phyloP scores from a whole-genome alignment of 1,139 yeast genomes.

The Candida sojae region DNA sequence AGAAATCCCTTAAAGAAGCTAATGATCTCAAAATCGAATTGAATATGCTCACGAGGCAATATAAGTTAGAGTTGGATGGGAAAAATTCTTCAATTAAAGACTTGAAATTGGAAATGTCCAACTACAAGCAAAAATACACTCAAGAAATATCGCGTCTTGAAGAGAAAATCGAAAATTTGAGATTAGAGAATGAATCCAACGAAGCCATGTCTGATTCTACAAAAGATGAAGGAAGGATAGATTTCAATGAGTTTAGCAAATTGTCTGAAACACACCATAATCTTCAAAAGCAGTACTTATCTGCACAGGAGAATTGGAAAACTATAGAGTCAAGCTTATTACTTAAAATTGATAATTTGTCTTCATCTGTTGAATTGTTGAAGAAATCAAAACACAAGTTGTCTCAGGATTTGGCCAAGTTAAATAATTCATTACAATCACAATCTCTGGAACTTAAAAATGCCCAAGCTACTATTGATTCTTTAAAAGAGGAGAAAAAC shows the following conservation, averaged over 20 bases:
- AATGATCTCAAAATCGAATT: conserved; percentile 42
- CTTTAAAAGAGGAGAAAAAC: conserved; percentile 18
- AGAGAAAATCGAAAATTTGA: conserved; percentile 45
- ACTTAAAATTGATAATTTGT: conserved; percentile 47
- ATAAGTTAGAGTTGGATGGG: conserved; percentile 32
- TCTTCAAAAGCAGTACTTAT: conserved; percentile 65
- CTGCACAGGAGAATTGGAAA: conserved; percentile 70
- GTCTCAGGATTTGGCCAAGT: conserved; percentile 29
- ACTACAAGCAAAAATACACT: conserved; percentile 37
- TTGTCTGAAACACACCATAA: conserved; percentile 41
- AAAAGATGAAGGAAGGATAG: conserved; percentile 15
- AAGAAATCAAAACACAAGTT: conserved; percentile 34
- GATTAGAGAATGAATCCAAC: conserved; percentile 27
- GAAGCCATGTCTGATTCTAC: conserved; percentile 3
- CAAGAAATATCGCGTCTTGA: conserved; percentile 53
- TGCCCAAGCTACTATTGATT: conserved; percentile 17
- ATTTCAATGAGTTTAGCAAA: conserved; percentile 41
- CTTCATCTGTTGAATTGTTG: conserved; percentile 35
- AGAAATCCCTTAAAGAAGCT: conserved; percentile 31
- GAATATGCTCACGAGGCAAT: conserved; percentile 41
- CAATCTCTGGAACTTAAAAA: conserved; percentile 25
- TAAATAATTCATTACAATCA: conserved; percentile 20
- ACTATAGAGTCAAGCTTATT: conserved; percentile 57
- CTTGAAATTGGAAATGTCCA: conserved; percentile 27
- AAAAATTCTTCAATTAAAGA: conserved; percentile 28